Evolutionary conservation across 2,329 filamentous ascomycete genomes (phyloP), one percentile per base, ranked within the genome.

Genomic region (Neonectria coccinea): DNA sequence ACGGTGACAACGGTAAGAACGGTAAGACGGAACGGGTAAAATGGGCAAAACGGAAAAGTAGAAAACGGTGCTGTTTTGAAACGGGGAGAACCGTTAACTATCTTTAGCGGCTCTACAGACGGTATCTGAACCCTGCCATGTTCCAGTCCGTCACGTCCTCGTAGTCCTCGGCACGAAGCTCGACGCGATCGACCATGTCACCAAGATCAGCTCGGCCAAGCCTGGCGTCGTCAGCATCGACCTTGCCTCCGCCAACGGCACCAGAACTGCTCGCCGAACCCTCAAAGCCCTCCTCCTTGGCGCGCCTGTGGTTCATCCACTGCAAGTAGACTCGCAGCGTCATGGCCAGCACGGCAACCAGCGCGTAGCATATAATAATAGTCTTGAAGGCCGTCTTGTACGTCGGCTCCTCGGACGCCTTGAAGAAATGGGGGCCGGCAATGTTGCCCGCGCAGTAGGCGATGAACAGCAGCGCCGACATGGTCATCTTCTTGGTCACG

Each of bases 141-240:
- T 88, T 82, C 84, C 85, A 88, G 70, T 90, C 88, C 2, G 87
- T 89, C 2, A 86, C 76, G 74, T 89, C 86, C n/a, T 88, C 85
- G 62, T 86, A 85, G 62, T 86, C 84, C 75, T 62, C 59, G 1
- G 59, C 47, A 3, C 53, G 54, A 18, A 62, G 20, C 53, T 62
- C 47, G 2, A 62, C 59, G n/a, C 44, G 47, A 5, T 56, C 44
- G 4, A 62, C 47, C 53, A 53, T 47, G 4, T 56, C 53, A 8
- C 16, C 31, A 8, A 62, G 25, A 12, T 62, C 47, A 9, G 59
- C 18, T 1, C 36, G 18, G 8, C 36, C 47, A 5, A 54, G 3
- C 9, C 29, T 22, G 11, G 47, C 45, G 25, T 53, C 29, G 10
- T 9, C 41, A 1, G 42, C 45, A 5, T 77, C 29, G 2, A 62